phyloP scores from a whole-genome alignment of 306 rosid genomes.

The Cucumis hystrix region DNA sequence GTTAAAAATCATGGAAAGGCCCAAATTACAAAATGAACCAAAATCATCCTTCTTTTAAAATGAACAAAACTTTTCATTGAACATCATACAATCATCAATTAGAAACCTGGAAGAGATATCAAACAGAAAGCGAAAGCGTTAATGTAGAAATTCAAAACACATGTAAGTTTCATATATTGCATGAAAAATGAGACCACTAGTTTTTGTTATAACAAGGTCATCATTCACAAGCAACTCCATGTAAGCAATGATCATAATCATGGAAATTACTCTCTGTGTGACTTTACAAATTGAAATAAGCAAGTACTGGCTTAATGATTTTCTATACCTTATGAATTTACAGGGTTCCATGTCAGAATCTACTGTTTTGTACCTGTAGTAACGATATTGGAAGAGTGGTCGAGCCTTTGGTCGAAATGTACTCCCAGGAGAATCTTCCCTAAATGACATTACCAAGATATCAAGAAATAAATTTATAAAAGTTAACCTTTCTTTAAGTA shows the following conservation, averaged over 20 bases:
- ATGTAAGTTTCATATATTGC: background rate
- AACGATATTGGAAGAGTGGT: slow-evolving; percentile 91
- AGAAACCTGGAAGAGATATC: background rate
- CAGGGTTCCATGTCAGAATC: background rate
- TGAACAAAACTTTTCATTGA: too few relatives aligned
- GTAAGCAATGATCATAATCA: background rate
- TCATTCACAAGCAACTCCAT: background rate
- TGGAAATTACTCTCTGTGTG: background rate
- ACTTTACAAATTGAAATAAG: background rate
- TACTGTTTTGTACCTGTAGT: slow-evolving; percentile 53
- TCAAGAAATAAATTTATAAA: background rate
- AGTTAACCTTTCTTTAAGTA: slow-evolving; percentile 2
- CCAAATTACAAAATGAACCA: too few relatives aligned
- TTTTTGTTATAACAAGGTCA: background rate
- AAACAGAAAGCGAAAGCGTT: background rate
- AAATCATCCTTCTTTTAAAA: too few relatives aligned
- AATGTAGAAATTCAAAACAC: background rate
- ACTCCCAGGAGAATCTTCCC: slow-evolving; percentile 79
- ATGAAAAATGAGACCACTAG: background rate
- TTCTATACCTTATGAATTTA: background rate
- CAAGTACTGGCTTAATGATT: slow-evolving; percentile 2
- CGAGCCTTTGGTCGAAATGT: slow-evolving; percentile 91
- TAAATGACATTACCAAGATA: slow-evolving; percentile 16
- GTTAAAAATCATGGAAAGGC: too few relatives aligned
- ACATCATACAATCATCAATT: background rate